Base-by-base conservation (phyloP, 23 red algal species). In the Gracilaria domingensis region DNA sequence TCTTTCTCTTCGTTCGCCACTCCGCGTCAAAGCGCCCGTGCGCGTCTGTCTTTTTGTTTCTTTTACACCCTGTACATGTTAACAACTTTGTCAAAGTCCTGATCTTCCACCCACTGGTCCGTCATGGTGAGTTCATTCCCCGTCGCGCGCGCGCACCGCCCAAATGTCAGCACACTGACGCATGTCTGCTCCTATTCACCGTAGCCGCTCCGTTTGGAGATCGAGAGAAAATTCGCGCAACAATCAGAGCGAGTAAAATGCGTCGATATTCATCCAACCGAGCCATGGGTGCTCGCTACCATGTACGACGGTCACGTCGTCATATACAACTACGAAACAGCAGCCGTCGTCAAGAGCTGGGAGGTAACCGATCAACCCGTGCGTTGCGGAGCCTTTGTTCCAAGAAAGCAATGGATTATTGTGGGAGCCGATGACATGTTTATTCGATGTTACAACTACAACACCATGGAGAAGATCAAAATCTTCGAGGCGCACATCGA, bases 391-490 rank as follows among this genome's bases (percentile, higher is more conserved):
- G 82, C 67, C 13, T 98, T 98, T 77, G 85, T 98, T 11, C 79
- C 89, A 23, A 81, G 97, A 33, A 96, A 98, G 89, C 93, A 95
- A 75, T 98, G 97, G 97, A 93, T 98, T 67, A 91, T 98, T 42
- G 91, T 94, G 21, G 97, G 89, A 17, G 91, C 93, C 1, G 97
- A 98, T 82, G 97, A 98, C 49, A 94, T 98, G 88, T 93, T 84
- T 65, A 87, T 98, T 36, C 94, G 97, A 45, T 94, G 95, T 56
- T 98, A 98, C 48, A 98, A 98, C 82, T 98, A 98, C 79, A 98
- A 96, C 86, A 98, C 97, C 29, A 96, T 95, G 93, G 97, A 98
- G 75, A 98, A 98, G 90, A 82, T 98, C 84, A 84, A 88, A 45
- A 90, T 87, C 21, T 96, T 98, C 58, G 97, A 98, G 53, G 97